Conservation (phyloP, 2,329 filamentous ascomycete genomes). For the Thielaviopsis ethacetica region DNA sequence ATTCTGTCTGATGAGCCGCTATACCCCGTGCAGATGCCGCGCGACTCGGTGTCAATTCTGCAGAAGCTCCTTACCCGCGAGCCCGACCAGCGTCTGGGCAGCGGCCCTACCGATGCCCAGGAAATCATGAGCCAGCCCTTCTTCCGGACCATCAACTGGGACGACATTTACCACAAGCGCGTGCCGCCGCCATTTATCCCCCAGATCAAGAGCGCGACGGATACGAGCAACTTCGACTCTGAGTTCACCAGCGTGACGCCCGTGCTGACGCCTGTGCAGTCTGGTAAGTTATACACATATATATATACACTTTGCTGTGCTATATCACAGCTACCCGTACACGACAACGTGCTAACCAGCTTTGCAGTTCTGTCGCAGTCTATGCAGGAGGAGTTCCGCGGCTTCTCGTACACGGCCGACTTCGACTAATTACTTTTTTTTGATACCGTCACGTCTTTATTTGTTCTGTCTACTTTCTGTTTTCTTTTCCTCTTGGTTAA, state of each 20-base stretch:
- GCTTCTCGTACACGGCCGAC: slow-evolving; percentile 93
- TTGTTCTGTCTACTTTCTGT: background rate
- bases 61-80: slow-evolving; percentile 95
- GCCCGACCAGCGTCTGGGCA: slow-evolving; percentile 81
- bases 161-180: slow-evolving; percentile 94
- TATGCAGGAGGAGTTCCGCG: slow-evolving; percentile 99
- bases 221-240: slow-evolving; percentile 99
- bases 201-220: slow-evolving; percentile 75
- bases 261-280: slow-evolving; percentile 91
- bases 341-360: slow-evolving; percentile 4
- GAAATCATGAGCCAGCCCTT: slow-evolving; percentile 99
- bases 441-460: background rate
- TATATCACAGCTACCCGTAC: background rate
- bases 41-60: slow-evolving; percentile 91
- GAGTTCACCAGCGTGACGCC: slow-evolving; percentile 98
- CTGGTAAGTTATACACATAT: slow-evolving; percentile 76
- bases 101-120: slow-evolving; percentile 89
- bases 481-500: background rate
- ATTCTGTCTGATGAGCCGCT: slow-evolving; percentile 94
- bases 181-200: slow-evolving; percentile 80
- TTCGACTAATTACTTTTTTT: slow-evolving; percentile 48
- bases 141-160: slow-evolving; percentile 96
- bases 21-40: slow-evolving; percentile 97
- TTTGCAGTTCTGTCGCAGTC: slow-evolving; percentile 75
- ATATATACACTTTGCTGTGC: background rate